phyloP scores from a whole-genome alignment of 306 rosid species.

The Adenanthera pavonina region DNA sequence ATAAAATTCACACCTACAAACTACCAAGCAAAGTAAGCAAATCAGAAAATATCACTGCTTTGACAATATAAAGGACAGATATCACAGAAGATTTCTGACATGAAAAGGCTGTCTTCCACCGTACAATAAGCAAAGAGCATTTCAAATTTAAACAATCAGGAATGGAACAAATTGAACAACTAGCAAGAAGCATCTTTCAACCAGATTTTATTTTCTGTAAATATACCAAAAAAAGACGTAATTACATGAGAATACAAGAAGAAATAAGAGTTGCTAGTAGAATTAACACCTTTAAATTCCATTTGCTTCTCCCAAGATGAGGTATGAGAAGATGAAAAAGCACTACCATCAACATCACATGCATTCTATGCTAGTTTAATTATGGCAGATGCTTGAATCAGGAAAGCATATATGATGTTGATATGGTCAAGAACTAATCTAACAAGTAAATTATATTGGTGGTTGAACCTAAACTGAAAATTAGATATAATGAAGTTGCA shows the following conservation, averaged over 20 bases:
- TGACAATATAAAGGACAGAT: not conserved
- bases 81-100: not conserved
- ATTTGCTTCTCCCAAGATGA: constrained; percentile 88
- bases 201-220: constrained; percentile 18
- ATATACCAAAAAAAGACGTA: constrained; percentile 1
- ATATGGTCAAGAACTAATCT: not conserved
- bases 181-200: constrained; percentile 13
- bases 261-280: constrained; percentile 31
- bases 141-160: not conserved
- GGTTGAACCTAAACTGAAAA: constrained; percentile 9
- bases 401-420: not conserved
- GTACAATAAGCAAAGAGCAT: not conserved
- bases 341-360: constrained; percentile 98
- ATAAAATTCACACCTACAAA: too few species aligned
- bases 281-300: constrained; percentile 92
- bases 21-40: too few species aligned
- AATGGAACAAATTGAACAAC: not conserved
- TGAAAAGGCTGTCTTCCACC: not conserved
- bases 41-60: too few species aligned
- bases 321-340: constrained; percentile 83
- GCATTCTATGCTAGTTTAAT: constrained; percentile 47
- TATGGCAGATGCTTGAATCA: not conserved
- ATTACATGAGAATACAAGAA: constrained; percentile 4
- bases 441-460: not conserved
- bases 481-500: constrained; percentile 1